Conservation (phyloP, 1,284 basidiomycete genomes). For the Schizopora paradoxa region DNA sequence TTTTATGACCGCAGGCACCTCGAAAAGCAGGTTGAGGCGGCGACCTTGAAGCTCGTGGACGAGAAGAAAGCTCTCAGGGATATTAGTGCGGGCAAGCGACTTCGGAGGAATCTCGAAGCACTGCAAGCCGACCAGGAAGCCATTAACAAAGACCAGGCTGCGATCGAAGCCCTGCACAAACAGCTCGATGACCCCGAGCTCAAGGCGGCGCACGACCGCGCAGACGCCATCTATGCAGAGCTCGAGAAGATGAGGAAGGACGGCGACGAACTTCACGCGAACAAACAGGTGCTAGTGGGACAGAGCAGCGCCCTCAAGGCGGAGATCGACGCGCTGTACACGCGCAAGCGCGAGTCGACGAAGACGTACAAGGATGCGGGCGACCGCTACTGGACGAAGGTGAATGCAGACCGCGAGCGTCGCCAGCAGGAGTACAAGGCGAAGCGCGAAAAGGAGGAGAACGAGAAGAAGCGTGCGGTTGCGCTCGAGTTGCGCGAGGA, state of each 20-base stretch:
- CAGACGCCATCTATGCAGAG: conserved; percentile 80
- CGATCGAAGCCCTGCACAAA: conserved; percentile 78
- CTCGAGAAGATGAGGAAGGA: conserved; percentile 85
- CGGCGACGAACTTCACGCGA: conserved; percentile 80
- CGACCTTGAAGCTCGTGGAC: conserved; percentile 88
- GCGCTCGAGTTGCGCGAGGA: conserved; percentile 86
- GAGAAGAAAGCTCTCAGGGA: conserved; percentile 94
- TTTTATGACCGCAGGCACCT: conserved; percentile 51
- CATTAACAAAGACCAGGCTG: conserved; percentile 77
- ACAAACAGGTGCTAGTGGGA: conserved; percentile 80
- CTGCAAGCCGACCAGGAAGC: conserved; percentile 75
- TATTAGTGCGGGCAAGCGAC: conserved; percentile 70
- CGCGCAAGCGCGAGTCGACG: conserved; percentile 73
- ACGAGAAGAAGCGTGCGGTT: conserved; percentile 76
- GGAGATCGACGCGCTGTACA: conserved; percentile 71
- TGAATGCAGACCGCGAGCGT: conserved; percentile 80
- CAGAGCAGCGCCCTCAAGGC: conserved; percentile 77
- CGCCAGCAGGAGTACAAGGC: conserved; percentile 77
- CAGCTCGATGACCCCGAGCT: conserved; percentile 90
- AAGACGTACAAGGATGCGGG: conserved; percentile 74
- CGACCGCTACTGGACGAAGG: conserved; percentile 76
- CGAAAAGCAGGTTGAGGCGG: conserved; percentile 89
- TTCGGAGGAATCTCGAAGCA: conserved; percentile 66
- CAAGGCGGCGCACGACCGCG: conserved; percentile 79
- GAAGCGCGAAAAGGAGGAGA: conserved; percentile 82